Base-by-base conservation (phyloP, 116 monocot species). In the Zostera marina region DNA sequence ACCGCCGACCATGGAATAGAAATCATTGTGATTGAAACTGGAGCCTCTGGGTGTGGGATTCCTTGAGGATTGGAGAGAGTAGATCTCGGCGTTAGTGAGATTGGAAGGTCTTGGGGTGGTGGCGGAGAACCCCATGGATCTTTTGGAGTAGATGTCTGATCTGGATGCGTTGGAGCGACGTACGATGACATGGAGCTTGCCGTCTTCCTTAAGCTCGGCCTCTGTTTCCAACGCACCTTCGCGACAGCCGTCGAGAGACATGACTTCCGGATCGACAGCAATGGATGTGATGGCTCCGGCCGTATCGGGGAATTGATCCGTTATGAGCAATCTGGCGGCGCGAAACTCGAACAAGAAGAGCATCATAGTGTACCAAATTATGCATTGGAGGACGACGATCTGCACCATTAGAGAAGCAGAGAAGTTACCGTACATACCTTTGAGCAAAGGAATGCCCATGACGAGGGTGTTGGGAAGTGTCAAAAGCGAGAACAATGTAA, bases 301-400 rank as follows among this genome's bases (percentile, higher is more conserved):
- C 45, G 76, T 76, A 53, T 76, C 77, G 12, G 85, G 80, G 68
- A 92, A 92, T 73, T 86, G 86, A 62, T 86, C 83, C 10, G 70
- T 56, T 58, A 86, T 92, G 49, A 86, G 81, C n/a, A 74, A 48
- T 43, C 61, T 63, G 9, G 91, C 91, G 11, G 82, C 85, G 53
- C 85, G 81, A 63, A 73, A 91, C 77, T 91, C 91, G 73, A 91
- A 85, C 40, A 91, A 68, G 75, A 91, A 91, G 16, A 91, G 71
- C 46, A 91, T 41, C 14, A 85, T 66, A 3, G 85, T 91, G 75
- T 85, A 82, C 91, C 91, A 91, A 44, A 91, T 77, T 70, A 85
- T 91, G 73, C 77, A 91, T 77, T 91, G 91, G 38, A 85, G 81
- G 13, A 91, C 85, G 62, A 91, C 79, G 54, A 82, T 53, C 77